Evolutionary conservation across 78 protist species (phyloP).

Genomic region (Dictyostelium capitatum): DNA sequence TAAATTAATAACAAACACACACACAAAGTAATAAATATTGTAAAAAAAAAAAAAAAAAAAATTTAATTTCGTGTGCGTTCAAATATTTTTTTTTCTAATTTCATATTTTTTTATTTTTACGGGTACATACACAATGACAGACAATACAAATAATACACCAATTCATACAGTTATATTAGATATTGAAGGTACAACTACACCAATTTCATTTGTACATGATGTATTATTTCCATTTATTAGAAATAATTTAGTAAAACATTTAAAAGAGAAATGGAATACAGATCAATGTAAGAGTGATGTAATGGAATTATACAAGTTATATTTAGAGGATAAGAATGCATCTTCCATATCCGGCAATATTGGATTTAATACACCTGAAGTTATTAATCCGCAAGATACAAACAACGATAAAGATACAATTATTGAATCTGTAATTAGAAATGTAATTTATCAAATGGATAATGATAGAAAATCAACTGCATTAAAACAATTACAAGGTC

Average conservation of each 20-base stretch:
- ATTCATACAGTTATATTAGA: slow-evolving; percentile 71
- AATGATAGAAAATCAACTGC: slow-evolving; percentile 88
- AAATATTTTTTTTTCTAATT: neutral
- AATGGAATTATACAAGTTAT: neutral
- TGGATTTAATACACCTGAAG: neutral
- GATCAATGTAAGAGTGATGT: slow-evolving; percentile 38
- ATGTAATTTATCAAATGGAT: slow-evolving; percentile 70
- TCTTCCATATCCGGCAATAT: neutral
- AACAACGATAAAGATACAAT: neutral
- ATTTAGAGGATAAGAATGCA: neutral
- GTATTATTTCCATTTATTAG: slow-evolving; percentile 90
- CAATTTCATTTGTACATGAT: slow-evolving; percentile 91
- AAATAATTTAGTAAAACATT: slow-evolving; percentile 14
- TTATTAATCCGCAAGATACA: neutral
- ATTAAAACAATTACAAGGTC: slow-evolving; percentile 91
- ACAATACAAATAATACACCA: neutral
- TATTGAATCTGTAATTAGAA: slow-evolving; percentile 18
- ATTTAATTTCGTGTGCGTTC: neutral
- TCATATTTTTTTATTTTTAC: neutral
- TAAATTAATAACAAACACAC: neutral
- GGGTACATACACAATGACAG: slow-evolving; percentile 2
- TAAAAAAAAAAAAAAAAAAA: neutral
- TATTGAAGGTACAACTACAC: slow-evolving; percentile 93
- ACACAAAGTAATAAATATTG: neutral
- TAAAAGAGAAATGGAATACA: slow-evolving; percentile 24